Percentiles rank a stretch among this genome's conserved stretches.
Evolutionary conservation across 2,329 filamentous ascomycete species (phyloP).

Genomic region (Zymoseptoria passerinii): DNA sequence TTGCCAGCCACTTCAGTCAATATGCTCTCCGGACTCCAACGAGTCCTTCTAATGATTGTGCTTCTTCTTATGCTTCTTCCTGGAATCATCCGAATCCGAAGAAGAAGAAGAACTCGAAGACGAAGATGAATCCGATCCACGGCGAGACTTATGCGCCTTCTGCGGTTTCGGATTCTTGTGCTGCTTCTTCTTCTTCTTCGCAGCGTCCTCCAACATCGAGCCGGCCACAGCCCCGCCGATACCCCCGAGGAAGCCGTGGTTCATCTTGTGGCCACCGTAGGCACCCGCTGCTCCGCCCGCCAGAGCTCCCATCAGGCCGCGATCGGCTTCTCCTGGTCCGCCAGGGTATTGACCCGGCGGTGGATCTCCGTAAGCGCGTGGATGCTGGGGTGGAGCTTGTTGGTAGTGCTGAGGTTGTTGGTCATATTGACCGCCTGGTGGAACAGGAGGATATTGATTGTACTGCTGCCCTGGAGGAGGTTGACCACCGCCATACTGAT

Average conservation of each 20-base stretch:
- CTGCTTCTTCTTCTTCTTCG: conserved; percentile 40
- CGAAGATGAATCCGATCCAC: conserved; percentile 4
- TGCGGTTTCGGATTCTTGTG: conserved; percentile 30
- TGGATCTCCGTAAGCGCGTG: conserved; percentile 8
- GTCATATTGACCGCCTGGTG: conserved; percentile 6
- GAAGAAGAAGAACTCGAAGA: conserved; percentile 12
- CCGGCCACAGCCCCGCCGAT: conserved; percentile 50
- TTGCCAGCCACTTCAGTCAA: not conserved
- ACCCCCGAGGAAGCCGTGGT: conserved; percentile 50
- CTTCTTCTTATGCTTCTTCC: conserved; percentile 11
- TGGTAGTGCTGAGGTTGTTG: conserved; percentile 11
- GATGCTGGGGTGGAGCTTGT: conserved; percentile 5
- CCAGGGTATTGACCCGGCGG: conserved; percentile 7
- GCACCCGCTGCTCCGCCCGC: conserved; percentile 51
- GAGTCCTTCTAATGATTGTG: conserved; percentile 1
- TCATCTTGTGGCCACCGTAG: conserved; percentile 48
- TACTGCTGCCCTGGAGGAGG: conserved; percentile 7
- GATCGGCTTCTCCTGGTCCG: conserved; percentile 38
- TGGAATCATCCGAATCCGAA: conserved; percentile 13
- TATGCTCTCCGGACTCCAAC: not conserved
- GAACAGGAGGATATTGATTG: conserved; percentile 1
- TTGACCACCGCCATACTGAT: conserved; percentile 8
- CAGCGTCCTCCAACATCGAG: conserved; percentile 46
- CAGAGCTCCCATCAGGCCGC: conserved; percentile 48
- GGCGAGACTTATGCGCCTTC: conserved; percentile 12